phyloP scores from a whole-genome alignment of 148 eudicot genomes.

The Rhododendron williamsianum region DNA sequence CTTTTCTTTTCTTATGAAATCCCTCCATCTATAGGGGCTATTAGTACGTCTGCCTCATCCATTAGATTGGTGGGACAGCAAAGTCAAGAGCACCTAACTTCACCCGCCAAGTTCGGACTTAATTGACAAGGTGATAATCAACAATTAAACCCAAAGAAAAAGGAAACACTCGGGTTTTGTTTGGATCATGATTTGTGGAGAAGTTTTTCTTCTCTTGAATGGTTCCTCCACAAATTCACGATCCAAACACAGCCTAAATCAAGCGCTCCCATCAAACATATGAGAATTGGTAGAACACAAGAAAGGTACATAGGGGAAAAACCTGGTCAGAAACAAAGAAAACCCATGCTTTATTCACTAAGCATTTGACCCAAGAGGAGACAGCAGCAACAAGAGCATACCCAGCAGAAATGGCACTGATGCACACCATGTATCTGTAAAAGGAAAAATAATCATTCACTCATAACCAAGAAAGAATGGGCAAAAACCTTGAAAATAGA shows the following conservation, averaged over 20 bases:
- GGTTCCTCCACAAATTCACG: background rate
- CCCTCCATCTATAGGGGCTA: no score
- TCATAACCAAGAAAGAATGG: background rate
- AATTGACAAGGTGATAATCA: background rate
- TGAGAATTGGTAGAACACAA: background rate
- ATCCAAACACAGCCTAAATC: background rate
- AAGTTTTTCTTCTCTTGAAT: background rate
- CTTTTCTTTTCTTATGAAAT: no score
- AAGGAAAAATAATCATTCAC: background rate
- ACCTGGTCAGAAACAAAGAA: conserved; percentile 93
- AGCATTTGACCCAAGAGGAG: conserved; percentile 49
- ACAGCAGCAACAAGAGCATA: conserved; percentile 64
- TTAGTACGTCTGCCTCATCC: background rate
- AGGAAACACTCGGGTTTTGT: background rate
- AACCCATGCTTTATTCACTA: conserved; percentile 46
- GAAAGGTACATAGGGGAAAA: background rate
- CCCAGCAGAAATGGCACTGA: conserved; percentile 61
- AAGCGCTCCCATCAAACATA: background rate
- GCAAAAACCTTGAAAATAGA: background rate
- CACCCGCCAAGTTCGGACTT: background rate
- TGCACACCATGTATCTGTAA: conserved; percentile 61
- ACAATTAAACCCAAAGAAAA: background rate
- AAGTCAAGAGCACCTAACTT: background rate
- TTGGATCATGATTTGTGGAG: background rate
- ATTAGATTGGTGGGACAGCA: background rate